Conservation (phyloP, 2,329 filamentous ascomycete genomes). For the Monilinia aucupariae region DNA sequence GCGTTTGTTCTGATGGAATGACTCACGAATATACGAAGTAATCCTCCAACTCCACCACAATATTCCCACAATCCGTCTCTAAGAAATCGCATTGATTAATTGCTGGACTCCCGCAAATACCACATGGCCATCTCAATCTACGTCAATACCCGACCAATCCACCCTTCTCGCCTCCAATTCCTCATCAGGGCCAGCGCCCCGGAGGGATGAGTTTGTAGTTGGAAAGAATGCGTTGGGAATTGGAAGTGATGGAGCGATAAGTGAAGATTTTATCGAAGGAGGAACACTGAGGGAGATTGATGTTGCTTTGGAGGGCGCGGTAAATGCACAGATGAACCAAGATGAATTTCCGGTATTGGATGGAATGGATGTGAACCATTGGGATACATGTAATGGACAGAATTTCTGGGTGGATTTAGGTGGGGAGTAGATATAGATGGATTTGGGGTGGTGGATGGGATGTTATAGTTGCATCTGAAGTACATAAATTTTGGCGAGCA, state of each 20-base stretch:
- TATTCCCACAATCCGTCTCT: conserved; percentile 7
- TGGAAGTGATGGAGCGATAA: background rate
- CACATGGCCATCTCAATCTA: background rate
- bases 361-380: background rate
- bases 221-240: background rate
- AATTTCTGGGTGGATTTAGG: conserved; percentile 5
- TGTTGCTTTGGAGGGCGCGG: background rate
- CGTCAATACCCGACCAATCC: background rate
- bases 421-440: conserved; percentile 1
- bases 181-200: background rate
- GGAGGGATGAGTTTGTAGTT: background rate
- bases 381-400: background rate
- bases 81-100: conserved; percentile 4
- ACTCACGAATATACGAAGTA: background rate
- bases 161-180: background rate
- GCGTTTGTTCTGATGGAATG: background rate
- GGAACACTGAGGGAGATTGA: background rate
- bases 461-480: background rate
- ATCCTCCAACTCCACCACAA: conserved; percentile 13
- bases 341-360: background rate
- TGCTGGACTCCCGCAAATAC: background rate
- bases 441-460: background rate
- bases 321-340: background rate
- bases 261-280: background rate
- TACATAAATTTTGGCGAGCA: background rate